phyloP scores from a whole-genome alignment of 306 rosid species.

The Dryas alaskensis region DNA sequence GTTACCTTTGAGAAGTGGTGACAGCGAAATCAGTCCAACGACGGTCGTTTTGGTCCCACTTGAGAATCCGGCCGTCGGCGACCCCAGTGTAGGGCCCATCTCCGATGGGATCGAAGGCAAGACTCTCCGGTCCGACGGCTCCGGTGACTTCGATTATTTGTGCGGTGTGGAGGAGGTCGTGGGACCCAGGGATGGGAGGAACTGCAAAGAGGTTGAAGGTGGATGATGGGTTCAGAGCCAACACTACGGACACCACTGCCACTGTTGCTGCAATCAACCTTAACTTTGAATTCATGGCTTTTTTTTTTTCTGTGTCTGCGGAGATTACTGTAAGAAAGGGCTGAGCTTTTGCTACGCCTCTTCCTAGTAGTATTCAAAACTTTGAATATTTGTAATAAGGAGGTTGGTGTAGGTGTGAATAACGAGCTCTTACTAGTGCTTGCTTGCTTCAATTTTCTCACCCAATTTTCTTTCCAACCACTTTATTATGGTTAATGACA shows the following conservation, averaged over 20 bases:
- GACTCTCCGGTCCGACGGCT: slow-evolving; percentile 88
- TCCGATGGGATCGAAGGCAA: slow-evolving; percentile 62
- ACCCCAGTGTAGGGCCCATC: slow-evolving; percentile 88
- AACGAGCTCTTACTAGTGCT: no score
- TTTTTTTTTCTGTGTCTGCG: no score
- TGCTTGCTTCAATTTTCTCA: no score
- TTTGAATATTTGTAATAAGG: no score
- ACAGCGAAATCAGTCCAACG: slow-evolving; percentile 79
- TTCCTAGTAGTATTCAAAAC: no score
- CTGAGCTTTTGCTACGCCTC: no score
- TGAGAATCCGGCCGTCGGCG: slow-evolving; percentile 85
- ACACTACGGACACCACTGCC: slow-evolving; percentile 31
- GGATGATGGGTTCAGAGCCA: slow-evolving; percentile 20
- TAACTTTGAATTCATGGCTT: slow-evolving; percentile 37
- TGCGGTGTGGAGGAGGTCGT: slow-evolving; percentile 51
- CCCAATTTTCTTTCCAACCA: no score
- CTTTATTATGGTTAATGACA: no score
- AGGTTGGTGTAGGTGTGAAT: no score
- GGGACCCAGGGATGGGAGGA: slow-evolving; percentile 42
- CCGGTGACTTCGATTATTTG: slow-evolving; percentile 38
- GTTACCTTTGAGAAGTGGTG: slow-evolving; percentile 65
- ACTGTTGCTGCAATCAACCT: slow-evolving; percentile 32
- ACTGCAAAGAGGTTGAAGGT: slow-evolving; percentile 27
- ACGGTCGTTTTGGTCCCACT: slow-evolving; percentile 55
- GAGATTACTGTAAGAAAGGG: no score